A percentile compares a stretch with the other conserved stretches of the same genome.
These are phyloP conservation scores for Penicillium cosmopolitanum DNA, from an alignment of 495 filamentous ascomycete species.

Conservation along the genomic window DNA sequence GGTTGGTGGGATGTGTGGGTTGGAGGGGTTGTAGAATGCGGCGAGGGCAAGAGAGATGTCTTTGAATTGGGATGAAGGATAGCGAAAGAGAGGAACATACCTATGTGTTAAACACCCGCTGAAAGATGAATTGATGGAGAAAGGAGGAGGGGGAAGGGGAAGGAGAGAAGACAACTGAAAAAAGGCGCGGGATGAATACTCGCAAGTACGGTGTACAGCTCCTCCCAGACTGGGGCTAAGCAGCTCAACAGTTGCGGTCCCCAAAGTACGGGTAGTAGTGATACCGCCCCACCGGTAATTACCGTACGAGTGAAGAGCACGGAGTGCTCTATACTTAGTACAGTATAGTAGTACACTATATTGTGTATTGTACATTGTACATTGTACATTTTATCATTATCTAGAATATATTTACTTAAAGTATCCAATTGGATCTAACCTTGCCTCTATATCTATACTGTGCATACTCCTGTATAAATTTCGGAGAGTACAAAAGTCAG, in stretches of 20 bases:
- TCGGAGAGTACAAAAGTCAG: neutral
- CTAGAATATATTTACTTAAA: too few species aligned
- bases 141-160: constrained; percentile 24
- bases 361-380: too few species aligned
- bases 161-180: constrained; percentile 31
- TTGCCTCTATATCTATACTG: neutral
- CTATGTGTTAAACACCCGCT: constrained; percentile 25
- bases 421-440: too few species aligned
- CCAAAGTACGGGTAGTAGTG: constrained; percentile 34
- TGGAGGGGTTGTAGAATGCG: constrained; percentile 4
- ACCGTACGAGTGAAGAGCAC: constrained; percentile 2
- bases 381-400: too few species aligned
- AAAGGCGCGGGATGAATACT: constrained; percentile 35
- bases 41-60: constrained; percentile 1
- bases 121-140: constrained; percentile 23
- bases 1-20: neutral
- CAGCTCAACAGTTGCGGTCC: constrained; percentile 33
- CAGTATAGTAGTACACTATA: too few species aligned
- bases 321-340: too few species aligned
- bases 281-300: constrained; percentile 18
- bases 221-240: constrained; percentile 19
- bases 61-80: constrained; percentile 6
- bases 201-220: constrained; percentile 40
- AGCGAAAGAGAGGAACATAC: constrained; percentile 16
- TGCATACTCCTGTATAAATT: neutral